phyloP scores from a whole-genome alignment of 164 flowering plant species.

The Nymphaea thermarum region DNA sequence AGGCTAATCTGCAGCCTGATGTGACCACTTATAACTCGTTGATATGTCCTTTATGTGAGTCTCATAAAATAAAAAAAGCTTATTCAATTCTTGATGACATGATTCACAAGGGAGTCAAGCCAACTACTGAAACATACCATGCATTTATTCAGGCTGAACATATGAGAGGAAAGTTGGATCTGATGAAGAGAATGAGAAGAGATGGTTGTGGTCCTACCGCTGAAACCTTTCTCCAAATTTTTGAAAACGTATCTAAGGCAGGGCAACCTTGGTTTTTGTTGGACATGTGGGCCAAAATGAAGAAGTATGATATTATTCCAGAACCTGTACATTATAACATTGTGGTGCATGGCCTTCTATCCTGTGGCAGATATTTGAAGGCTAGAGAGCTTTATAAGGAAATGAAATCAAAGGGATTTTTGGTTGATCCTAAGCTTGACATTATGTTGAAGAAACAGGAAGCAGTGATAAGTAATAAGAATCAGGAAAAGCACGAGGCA shows the following conservation, averaged over 20 bases:
- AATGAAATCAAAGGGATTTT: slow-evolving; percentile 47
- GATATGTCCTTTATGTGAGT: slow-evolving; percentile 66
- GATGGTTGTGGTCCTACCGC: slow-evolving; percentile 40
- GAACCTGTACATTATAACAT: slow-evolving; percentile 35
- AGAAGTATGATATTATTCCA: slow-evolving; percentile 29
- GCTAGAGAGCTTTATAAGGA: slow-evolving; percentile 56
- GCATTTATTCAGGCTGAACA: slow-evolving; percentile 38
- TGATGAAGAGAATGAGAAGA: slow-evolving; percentile 47
- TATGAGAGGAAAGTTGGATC: slow-evolving; percentile 39
- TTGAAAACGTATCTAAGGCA: slow-evolving; percentile 34
- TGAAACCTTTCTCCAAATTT: slow-evolving; percentile 43
- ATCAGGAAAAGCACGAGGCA: slow-evolving; percentile 14
- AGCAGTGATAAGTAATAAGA: not conserved
- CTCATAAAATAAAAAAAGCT: slow-evolving; percentile 53
- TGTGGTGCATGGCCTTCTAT: slow-evolving; percentile 45
- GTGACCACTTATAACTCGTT: slow-evolving; percentile 51
- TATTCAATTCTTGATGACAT: slow-evolving; percentile 37
- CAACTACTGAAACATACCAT: slow-evolving; percentile 58
- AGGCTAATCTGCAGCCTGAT: slow-evolving; percentile 45
- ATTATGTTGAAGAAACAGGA: slow-evolving; percentile 32
- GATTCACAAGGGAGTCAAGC: slow-evolving; percentile 36
- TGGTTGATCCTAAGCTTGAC: slow-evolving; percentile 56
- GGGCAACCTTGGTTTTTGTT: slow-evolving; percentile 49
- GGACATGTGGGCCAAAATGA: slow-evolving; percentile 60
- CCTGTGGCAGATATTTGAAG: slow-evolving; percentile 36